Evolutionary conservation across 441 rosid genomes (phyloP), one percentile per base, ranked within the genome.

Genomic region (Hypseocharis bilobata): DNA sequence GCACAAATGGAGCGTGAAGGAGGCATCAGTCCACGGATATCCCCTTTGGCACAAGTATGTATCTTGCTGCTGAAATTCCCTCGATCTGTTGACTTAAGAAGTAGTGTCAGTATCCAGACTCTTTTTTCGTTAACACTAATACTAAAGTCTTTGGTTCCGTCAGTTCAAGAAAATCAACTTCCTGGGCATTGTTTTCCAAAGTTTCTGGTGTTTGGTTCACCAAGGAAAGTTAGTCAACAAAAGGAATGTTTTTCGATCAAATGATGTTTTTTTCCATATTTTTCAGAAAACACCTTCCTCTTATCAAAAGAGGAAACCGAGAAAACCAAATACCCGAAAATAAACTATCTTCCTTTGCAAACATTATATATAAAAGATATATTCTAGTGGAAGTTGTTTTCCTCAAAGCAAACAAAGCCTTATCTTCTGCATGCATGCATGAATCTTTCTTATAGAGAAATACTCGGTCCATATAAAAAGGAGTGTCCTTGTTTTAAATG

Each of bases 1-100:
- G 96, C 99, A 56, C 99, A 93, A 76, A 87, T 91, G 89, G 99
- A 93, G 80, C 96, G 99, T 10, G 99, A 93, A 84, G 99, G 99
- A 55, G 99, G 99, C 60, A 84, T 89, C 76, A 91, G 97, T 83
- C 96, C 97, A 58, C 83, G 96, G 29, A 17, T 93, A 64, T 93
- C 97, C 30, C 99, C 99, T 74, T 76, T 93, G 75, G 99, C 99
- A 60, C 99, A 93, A 83, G 99, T 85, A 78, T 63, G 83, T 65
- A 10, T 61, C 62, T 13, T 23, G 30, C 36, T 52, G 34, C 23
- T 11, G 23, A 32, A 51, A 62, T 27, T 42, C 44, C 40, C 11
- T 60, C 25, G 38, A 22, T 14, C 52, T 20, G 42, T 29, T 67
- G 60, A 27, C 19, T 26, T 30, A 8, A n/a, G 22, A 26, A 42